Percentiles rank a stretch among this genome's conserved stretches.
phyloP scores from a whole-genome alignment of 2,329 filamentous ascomycete species.

The Beauveria medogensis region DNA sequence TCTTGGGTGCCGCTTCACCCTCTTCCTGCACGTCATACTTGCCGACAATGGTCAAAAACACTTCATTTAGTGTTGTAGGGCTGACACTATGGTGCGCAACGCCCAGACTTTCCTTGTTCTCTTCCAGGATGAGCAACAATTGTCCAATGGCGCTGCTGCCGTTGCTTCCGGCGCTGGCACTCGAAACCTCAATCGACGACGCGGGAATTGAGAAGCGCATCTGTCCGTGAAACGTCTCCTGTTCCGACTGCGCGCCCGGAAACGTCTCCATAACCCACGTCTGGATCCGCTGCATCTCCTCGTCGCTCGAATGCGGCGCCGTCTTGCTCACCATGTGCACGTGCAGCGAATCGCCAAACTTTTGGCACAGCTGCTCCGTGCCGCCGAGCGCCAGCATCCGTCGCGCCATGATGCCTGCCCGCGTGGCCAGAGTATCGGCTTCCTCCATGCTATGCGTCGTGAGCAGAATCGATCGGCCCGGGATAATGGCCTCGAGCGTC shows the following conservation, averaged over 20 bases:
- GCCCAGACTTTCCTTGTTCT: conserved; percentile 54
- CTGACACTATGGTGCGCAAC: conserved; percentile 76
- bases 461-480: conserved; percentile 59
- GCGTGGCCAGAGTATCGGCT: conserved; percentile 61
- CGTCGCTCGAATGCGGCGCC: conserved; percentile 59
- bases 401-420: conserved; percentile 64
- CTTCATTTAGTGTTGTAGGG: conserved; percentile 79
- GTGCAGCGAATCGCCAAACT: conserved; percentile 66
- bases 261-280: conserved; percentile 54
- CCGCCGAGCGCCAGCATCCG: conserved; percentile 74
- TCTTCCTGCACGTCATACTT: conserved; percentile 69
- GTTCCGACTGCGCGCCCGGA: conserved; percentile 54
- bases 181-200: conserved; percentile 16
- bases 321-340: conserved; percentile 66
- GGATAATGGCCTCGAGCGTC: conserved; percentile 56
- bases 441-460: conserved; percentile 80
- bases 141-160: conserved; percentile 48
- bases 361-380: conserved; percentile 56
- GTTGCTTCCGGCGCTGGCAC: conserved; percentile 13
- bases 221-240: conserved; percentile 38
- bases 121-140: conserved; percentile 64
- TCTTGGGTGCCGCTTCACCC: conserved; percentile 30
- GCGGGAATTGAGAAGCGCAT: conserved; percentile 21
- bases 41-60: conserved; percentile 73
- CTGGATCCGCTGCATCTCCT: conserved; percentile 56